Evolutionary conservation across 345 rosid species (phyloP).

Genomic region (Gynandropsis gynandra): DNA sequence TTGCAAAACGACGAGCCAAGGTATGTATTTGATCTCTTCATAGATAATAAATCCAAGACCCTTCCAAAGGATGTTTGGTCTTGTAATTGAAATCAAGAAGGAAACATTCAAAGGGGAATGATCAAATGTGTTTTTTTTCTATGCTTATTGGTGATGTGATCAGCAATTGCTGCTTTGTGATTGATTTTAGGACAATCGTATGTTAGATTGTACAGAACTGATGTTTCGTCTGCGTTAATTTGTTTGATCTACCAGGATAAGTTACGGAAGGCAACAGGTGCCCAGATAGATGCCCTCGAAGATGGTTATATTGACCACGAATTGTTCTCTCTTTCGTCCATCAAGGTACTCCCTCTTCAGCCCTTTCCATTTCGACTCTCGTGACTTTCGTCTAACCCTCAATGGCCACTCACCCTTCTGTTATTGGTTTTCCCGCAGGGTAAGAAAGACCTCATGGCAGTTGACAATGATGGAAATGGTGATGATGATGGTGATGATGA

Average conservation of each 20-base stretch:
- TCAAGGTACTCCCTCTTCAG: constrained; percentile 51
- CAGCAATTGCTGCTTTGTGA: not conserved
- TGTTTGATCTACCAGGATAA: constrained; percentile 52
- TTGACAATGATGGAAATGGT: constrained; percentile 53
- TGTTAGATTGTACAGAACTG: no score
- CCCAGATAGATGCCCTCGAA: constrained; percentile 73
- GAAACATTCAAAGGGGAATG: not conserved
- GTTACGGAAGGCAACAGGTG: constrained; percentile 67
- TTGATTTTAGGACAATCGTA: not conserved
- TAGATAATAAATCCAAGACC: not conserved
- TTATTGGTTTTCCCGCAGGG: constrained; percentile 48
- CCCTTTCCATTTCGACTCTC: not conserved
- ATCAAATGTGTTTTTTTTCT: not conserved
- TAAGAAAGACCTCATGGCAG: constrained; percentile 72
- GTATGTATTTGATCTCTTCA: constrained; percentile 41
- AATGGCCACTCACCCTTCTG: no score
- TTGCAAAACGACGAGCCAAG: constrained; percentile 77
- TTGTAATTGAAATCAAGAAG: no score
- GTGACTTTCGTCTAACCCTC: not conserved
- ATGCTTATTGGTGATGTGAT: constrained; percentile 1
- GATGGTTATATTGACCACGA: constrained; percentile 76
- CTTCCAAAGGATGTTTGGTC: constrained; percentile 1
- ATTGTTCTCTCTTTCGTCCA: constrained; percentile 78
- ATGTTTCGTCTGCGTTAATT: not conserved
- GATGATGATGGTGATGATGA: constrained; percentile 48